Conservation (phyloP, 495 filamentous ascomycete genomes). For the Penicillium desertorum region DNA sequence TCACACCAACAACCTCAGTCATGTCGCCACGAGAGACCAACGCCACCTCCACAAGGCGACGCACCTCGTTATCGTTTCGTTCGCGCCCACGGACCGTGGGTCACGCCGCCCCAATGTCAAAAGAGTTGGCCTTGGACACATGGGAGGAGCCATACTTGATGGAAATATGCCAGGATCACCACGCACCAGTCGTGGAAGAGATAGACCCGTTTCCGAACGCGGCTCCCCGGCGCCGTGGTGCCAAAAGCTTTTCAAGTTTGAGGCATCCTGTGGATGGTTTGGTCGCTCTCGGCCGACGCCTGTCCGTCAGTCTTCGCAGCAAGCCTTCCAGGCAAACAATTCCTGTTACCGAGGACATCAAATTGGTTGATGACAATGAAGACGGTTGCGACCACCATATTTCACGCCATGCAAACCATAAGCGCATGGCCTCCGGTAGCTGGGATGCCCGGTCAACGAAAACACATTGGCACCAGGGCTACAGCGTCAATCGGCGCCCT, state of each 20-base stretch:
- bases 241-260: constrained; percentile 50
- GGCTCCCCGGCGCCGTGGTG: constrained; percentile 37
- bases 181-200: constrained; percentile 37
- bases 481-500: constrained; percentile 40
- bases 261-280: constrained; percentile 48
- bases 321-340: constrained; percentile 43
- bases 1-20: constrained; percentile 12
- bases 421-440: constrained; percentile 22
- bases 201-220: constrained; percentile 38
- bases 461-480: constrained; percentile 29
- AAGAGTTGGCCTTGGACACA: constrained; percentile 25
- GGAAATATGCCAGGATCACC: constrained; percentile 30
- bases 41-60: constrained; percentile 32
- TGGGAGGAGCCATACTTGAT: constrained; percentile 33
- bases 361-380: constrained; percentile 11
- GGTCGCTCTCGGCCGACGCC: constrained; percentile 45
- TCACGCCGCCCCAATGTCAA: constrained; percentile 23
- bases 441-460: constrained; percentile 21
- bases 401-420: constrained; percentile 17
- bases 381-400: constrained; percentile 15
- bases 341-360: constrained; percentile 11
- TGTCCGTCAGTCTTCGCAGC: constrained; percentile 46
- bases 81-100: constrained; percentile 38
- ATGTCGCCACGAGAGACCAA: constrained; percentile 42
- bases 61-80: constrained; percentile 40